phyloP scores from a whole-genome alignment of 495 filamentous ascomycete species.

The Hyphodiscus hymeniophilus region DNA sequence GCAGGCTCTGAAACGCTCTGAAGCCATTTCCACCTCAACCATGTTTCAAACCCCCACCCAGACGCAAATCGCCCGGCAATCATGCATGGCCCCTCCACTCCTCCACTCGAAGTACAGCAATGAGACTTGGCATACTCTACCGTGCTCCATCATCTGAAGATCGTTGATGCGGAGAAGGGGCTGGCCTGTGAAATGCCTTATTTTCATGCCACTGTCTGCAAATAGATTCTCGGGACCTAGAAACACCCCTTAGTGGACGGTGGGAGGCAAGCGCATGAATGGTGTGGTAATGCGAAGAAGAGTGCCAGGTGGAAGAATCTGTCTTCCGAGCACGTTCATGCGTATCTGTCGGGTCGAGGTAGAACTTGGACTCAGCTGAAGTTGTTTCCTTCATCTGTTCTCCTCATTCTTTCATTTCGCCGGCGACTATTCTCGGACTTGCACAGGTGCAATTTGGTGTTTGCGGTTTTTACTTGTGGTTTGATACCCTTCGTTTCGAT shows the following conservation, averaged over 20 bases:
- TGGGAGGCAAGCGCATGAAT: slow-evolving; percentile 26
- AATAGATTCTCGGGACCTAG: no score
- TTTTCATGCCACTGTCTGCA: no score
- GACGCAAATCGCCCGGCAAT: neutral
- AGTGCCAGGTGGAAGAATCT: neutral
- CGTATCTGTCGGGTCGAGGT: neutral
- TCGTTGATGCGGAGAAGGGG: no score
- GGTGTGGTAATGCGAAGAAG: no score
- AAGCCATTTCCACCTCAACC: neutral
- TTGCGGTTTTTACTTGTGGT: no score
- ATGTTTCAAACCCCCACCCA: neutral
- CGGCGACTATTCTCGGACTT: neutral
- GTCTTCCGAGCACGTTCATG: neutral
- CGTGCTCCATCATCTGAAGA: no score
- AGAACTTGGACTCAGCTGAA: neutral
- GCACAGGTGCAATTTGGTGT: neutral
- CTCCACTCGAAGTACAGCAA: no score
- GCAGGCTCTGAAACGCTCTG: neutral
- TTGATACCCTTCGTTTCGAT: neutral
- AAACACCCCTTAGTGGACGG: slow-evolving; percentile 33
- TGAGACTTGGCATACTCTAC: neutral
- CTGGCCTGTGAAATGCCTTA: no score
- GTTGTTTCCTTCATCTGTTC: neutral
- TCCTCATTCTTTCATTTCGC: neutral
- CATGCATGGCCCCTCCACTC: neutral